Percentiles rank a stretch among this genome's conserved stretches.
These are phyloP conservation scores for Lichtheimia corymbifera DNA, from an alignment of 371 early-diverging fungal genomes.

Conservation along the genomic window DNA sequence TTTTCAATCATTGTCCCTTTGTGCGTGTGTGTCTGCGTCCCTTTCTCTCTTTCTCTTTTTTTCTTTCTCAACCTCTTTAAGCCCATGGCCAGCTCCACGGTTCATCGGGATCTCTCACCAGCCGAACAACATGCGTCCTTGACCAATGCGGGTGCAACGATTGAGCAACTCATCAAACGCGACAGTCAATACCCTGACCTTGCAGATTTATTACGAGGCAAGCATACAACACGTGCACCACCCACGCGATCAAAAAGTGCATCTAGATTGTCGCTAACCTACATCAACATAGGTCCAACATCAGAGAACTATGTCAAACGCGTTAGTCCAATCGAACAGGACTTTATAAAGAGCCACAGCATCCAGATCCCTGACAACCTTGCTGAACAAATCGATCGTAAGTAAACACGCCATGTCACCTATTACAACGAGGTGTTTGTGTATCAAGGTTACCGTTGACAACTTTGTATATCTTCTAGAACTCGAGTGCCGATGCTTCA, in stretches of 20 bases:
- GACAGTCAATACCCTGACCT: constrained; percentile 53
- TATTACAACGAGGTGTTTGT: not conserved
- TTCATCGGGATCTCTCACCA: too few relatives aligned
- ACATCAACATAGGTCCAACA: constrained; percentile 12
- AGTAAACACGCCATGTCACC: constrained; percentile 6
- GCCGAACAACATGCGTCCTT: constrained; percentile 2
- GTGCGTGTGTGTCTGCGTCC: too few relatives aligned
- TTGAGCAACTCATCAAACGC: constrained; percentile 42
- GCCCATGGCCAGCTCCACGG: too few relatives aligned
- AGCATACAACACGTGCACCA: not conserved
- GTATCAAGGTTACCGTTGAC: not conserved
- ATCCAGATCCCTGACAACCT: constrained; percentile 69
- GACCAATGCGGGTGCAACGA: constrained; percentile 34
- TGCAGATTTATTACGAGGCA: constrained; percentile 41
- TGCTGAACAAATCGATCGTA: constrained; percentile 73
- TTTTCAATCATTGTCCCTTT: too few relatives aligned
- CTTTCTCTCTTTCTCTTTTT: too few relatives aligned
- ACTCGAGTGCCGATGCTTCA: constrained; percentile 69
- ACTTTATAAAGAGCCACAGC: constrained; percentile 8
- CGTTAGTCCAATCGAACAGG: constrained; percentile 6
- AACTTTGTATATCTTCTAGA: not conserved
- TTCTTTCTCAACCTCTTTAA: too few relatives aligned
- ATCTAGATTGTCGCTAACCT: not conserved
- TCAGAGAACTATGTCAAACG: constrained; percentile 17
- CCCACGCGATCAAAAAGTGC: not conserved